A percentile compares a stretch with the other conserved stretches of the same genome.
Evolutionary conservation across 2,329 filamentous ascomycete species (phyloP).

Genomic region (Harringtonia aguacate): DNA sequence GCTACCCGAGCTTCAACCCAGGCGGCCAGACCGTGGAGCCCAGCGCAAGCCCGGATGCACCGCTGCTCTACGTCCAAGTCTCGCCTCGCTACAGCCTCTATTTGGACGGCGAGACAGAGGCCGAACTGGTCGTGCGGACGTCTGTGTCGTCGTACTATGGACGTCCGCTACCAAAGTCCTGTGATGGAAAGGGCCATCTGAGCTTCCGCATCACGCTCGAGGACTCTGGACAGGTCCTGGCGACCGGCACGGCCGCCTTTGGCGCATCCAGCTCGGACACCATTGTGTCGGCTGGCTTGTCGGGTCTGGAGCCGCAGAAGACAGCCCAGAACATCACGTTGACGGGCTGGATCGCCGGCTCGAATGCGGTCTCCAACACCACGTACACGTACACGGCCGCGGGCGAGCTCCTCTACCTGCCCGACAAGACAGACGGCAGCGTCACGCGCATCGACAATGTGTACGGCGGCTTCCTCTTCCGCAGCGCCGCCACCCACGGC

Average conservation of each 20-base stretch:
- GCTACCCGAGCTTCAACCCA: slow-evolving; percentile 31
- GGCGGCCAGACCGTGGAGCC: slow-evolving; percentile 31
- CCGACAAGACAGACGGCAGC: slow-evolving; percentile 32
- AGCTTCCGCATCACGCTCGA: too few species aligned
- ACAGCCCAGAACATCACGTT: slow-evolving; percentile 32
- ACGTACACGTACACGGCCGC: slow-evolving; percentile 25
- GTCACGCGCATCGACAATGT: slow-evolving; percentile 34
- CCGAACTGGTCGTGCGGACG: slow-evolving; percentile 32
- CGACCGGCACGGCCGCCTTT: slow-evolving; percentile 21
- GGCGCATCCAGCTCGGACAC: too few species aligned
- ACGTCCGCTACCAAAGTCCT: slow-evolving; percentile 22
- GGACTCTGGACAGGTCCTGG: slow-evolving; percentile 21
- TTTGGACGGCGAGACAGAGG: slow-evolving; percentile 27
- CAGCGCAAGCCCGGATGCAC: slow-evolving; percentile 15
- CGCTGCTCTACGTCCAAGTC: slow-evolving; percentile 31
- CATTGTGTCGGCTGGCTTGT: slow-evolving; percentile 8
- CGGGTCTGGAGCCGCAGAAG: too few species aligned
- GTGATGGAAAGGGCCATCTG: too few species aligned
- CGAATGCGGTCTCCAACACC: slow-evolving; percentile 11
- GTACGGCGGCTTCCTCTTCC: slow-evolving; percentile 29
- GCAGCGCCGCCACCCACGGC: slow-evolving; percentile 22
- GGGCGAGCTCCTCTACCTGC: slow-evolving; percentile 30
- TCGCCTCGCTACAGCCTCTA: slow-evolving; percentile 35
- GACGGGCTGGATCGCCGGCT: slow-evolving; percentile 19
- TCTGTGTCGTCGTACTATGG: slow-evolving; percentile 29